Evolutionary conservation across 257 asterid species (phyloP).

Genomic region (Haberlea rhodopensis): DNA sequence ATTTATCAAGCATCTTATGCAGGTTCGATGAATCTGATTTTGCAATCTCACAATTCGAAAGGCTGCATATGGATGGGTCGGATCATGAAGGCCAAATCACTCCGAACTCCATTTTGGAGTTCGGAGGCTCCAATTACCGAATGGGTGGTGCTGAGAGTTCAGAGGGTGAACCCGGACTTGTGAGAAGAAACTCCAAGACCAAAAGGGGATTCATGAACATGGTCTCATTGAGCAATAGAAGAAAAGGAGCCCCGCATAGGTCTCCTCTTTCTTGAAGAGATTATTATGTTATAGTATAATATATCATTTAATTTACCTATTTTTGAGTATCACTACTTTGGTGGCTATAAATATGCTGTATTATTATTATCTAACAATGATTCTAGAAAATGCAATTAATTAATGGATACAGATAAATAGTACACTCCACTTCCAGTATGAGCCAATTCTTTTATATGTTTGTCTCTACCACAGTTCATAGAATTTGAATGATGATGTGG

Average conservation of each 20-base stretch:
- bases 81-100: slow-evolving; percentile 47
- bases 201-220: slow-evolving; percentile 38
- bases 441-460: too few relatives aligned
- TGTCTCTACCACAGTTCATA: background rate
- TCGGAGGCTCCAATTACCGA: slow-evolving; percentile 35
- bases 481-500: too few relatives aligned
- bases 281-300: too few relatives aligned
- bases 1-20: slow-evolving; percentile 48
- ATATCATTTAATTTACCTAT: too few relatives aligned
- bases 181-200: slow-evolving; percentile 30
- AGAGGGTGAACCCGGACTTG: slow-evolving; percentile 3
- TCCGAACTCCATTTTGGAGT: slow-evolving; percentile 48
- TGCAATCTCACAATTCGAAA: slow-evolving; percentile 53
- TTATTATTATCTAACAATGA: too few relatives aligned
- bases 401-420: background rate
- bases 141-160: slow-evolving; percentile 32
- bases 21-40: slow-evolving; percentile 53
- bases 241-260: slow-evolving; percentile 91
- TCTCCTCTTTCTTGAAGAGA: slow-evolving; percentile 61
- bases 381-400: background rate
- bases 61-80: slow-evolving; percentile 46
- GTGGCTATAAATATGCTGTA: background rate
- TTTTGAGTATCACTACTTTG: background rate
- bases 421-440: too few relatives aligned
- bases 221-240: slow-evolving; percentile 37